Conservation (phyloP, 1,284 basidiomycete genomes). For the Lentinus polychrous region DNA sequence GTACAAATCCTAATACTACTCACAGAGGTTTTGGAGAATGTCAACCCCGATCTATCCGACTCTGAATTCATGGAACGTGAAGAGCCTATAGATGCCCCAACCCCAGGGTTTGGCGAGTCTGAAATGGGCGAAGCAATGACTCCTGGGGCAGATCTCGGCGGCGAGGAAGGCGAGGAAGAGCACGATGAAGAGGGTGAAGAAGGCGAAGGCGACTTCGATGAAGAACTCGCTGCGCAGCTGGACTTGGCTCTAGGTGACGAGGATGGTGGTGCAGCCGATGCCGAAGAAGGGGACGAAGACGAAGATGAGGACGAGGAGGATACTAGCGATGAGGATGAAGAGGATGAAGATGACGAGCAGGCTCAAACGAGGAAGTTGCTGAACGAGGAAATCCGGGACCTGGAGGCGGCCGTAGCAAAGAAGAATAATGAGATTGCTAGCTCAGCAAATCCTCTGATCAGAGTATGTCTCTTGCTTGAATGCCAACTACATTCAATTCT, state of each 20-base stretch:
- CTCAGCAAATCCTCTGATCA: constrained; percentile 85
- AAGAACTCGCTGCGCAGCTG: constrained; percentile 69
- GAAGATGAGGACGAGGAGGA: constrained; percentile 67
- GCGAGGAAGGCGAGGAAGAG: constrained; percentile 53
- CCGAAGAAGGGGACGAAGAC: constrained; percentile 51
- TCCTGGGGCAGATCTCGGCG: constrained; percentile 43
- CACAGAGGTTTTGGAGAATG: constrained; percentile 74
- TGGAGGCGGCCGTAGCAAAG: constrained; percentile 83
- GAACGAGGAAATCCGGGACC: constrained; percentile 84
- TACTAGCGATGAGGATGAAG: constrained; percentile 60
- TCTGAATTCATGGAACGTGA: constrained; percentile 77
- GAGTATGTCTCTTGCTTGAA: constrained; percentile 37
- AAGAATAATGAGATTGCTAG: constrained; percentile 84
- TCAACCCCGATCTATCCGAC: constrained; percentile 82
- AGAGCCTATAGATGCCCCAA: constrained; percentile 51
- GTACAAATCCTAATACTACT: constrained; percentile 2
- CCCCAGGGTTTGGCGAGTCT: constrained; percentile 51
- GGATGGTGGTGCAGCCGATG: constrained; percentile 34
- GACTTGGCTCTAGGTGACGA: constrained; percentile 57
- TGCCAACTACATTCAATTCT: constrained; percentile 1
- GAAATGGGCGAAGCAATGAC: constrained; percentile 59
- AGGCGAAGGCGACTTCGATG: constrained; percentile 72
- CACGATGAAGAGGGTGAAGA: constrained; percentile 62
- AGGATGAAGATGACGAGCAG: constrained; percentile 57
- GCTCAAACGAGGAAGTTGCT: constrained; percentile 73